Conservation (phyloP, 176 grass and related monocot genomes). For the Oryza nivara region DNA sequence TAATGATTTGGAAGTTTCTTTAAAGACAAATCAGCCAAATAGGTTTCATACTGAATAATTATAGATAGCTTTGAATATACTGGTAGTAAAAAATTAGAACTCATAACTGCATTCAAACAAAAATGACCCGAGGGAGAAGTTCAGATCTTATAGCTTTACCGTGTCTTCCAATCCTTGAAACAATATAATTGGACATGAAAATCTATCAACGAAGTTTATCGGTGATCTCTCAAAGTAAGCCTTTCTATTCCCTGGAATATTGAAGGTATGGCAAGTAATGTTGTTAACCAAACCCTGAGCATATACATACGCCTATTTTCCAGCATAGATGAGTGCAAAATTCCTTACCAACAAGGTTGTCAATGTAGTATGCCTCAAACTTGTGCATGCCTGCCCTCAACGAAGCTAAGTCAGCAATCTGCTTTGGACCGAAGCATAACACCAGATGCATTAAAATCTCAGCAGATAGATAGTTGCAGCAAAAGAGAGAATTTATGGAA, state of each 20-base stretch:
- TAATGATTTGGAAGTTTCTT: too few relatives aligned
- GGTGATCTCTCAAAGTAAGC: slow-evolving; percentile 76
- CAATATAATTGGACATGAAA: slow-evolving; percentile 85
- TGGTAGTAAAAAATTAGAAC: background rate
- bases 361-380: slow-evolving; percentile 81
- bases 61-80: background rate
- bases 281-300: slow-evolving; percentile 18
- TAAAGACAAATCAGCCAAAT: too few relatives aligned
- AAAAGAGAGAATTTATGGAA: background rate
- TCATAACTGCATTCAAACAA: background rate
- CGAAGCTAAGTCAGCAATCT: slow-evolving; percentile 76
- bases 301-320: background rate
- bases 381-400: slow-evolving; percentile 84
- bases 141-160: slow-evolving; percentile 43
- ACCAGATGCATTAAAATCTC: background rate
- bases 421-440: slow-evolving; percentile 31
- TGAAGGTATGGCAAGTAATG: background rate
- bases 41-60: too few relatives aligned
- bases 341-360: slow-evolving; percentile 83
- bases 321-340: background rate
- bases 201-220: slow-evolving; percentile 86
- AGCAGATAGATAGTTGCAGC: slow-evolving; percentile 1
- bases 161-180: slow-evolving; percentile 95
- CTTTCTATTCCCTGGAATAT: slow-evolving; percentile 57
- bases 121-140: too few relatives aligned